phyloP scores from a whole-genome alignment of 2,329 filamentous ascomycete genomes.

The Sporothrix luriei region DNA sequence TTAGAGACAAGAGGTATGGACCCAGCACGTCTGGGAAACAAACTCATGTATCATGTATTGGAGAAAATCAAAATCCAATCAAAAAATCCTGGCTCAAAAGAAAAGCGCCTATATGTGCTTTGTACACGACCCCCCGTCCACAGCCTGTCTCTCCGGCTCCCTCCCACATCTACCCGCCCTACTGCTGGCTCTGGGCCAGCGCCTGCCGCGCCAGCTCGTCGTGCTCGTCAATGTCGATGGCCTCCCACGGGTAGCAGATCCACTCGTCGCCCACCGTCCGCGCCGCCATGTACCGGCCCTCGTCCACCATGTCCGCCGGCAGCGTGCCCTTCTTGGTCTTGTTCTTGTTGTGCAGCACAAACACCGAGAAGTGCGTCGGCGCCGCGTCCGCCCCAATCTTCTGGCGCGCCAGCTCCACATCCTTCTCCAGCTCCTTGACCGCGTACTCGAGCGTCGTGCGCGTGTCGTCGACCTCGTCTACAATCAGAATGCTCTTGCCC shows the following conservation, averaged over 20 bases:
- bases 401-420: constrained; percentile 79
- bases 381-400: constrained; percentile 64
- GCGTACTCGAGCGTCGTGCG: constrained; percentile 93
- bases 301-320: constrained; percentile 73
- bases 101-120: not conserved
- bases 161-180: not conserved
- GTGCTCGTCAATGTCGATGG: constrained; percentile 89
- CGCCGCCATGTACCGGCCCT: constrained; percentile 78
- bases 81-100: not conserved
- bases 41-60: no score
- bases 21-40: not conserved
- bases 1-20: not conserved
- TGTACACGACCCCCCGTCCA: no score
- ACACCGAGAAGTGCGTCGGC: constrained; percentile 88
- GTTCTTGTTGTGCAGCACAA: constrained; percentile 98
- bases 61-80: no score
- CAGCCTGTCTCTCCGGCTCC: not conserved
- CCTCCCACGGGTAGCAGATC: constrained; percentile 99
- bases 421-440: constrained; percentile 90
- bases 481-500: constrained; percentile 87
- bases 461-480: constrained; percentile 95
- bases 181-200: constrained; percentile 29
- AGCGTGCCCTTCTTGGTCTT: constrained; percentile 91
- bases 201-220: constrained; percentile 66
- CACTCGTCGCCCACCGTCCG: constrained; percentile 89